Evolutionary conservation across 2,329 filamentous ascomycete species (phyloP), one percentile per base, ranked within the genome.

Genomic region (Xylariaceae sp.): DNA sequence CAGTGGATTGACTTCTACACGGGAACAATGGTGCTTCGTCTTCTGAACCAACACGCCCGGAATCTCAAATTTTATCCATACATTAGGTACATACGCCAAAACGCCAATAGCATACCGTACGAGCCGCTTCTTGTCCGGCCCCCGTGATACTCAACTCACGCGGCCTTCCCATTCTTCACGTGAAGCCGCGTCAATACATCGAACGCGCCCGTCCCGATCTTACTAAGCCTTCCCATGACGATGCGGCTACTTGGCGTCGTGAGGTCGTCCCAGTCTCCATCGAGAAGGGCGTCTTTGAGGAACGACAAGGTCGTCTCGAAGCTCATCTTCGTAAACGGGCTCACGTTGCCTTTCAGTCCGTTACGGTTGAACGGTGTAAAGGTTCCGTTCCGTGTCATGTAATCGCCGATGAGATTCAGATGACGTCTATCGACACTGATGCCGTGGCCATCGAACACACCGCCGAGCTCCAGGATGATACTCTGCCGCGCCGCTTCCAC

Each of bases 241-340:
- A 99, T 88, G 55, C 92, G 82, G 58, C 89, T 86, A 70, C 88
- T 94, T 0, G 95, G 94, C 56, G 87, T 91, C 55, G 80, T 84
- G 56, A 99, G 76, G 65, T 94, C 88, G 71, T 99, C 94, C 79
- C 84, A 89, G 71, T 97, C 94, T 47, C 89, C 86, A 66, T 95
- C 90, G 54, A 95, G 76, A 22, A 96, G 87, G 1, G 94, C 92
- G 68, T 97, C 94, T 71, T 88, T 92, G 66, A 99, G 78, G 77
- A 96, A 96, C 0, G 88, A 86, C 37, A 97, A 81, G 2, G 94
- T 99, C 3, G 94, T 99, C 80, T 99, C 94, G 74, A 97, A 99
- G 71, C 89, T 95, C 92, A 97, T 97, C 80, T 97, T 97, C 73
- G 94, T 92, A 64, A 99, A 92, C 0, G 94, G 91, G 61, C 86